Evolutionary conservation across 2,329 filamentous ascomycete species (phyloP).

Genomic region (Microsporum ferrugineum): DNA sequence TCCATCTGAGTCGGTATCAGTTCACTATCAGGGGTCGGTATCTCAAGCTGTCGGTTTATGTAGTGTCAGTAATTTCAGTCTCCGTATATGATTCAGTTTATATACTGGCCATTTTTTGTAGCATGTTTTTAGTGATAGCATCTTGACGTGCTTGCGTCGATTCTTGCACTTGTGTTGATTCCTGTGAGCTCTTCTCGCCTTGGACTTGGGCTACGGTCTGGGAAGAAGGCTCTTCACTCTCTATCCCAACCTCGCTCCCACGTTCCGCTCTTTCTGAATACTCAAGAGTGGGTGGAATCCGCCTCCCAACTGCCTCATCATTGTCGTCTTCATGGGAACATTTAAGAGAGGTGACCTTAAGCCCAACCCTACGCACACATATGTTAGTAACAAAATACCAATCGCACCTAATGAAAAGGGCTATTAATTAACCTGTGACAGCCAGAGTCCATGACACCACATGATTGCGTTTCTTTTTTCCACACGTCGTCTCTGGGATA

Average conservation of each 20-base stretch:
- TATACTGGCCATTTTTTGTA: conserved; percentile 25
- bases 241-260: conserved; percentile 21
- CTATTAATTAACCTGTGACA: conserved; percentile 27
- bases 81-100: background rate
- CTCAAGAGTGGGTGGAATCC: conserved; percentile 23
- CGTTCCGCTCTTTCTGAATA: conserved; percentile 20
- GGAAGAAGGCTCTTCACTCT: background rate
- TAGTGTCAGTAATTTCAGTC: background rate
- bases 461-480: conserved; percentile 25
- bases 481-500: conserved; percentile 31
- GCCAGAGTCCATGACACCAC: conserved; percentile 27
- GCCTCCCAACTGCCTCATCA: conserved; percentile 12
- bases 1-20: conserved; percentile 23
- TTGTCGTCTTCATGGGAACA: conserved; percentile 20
- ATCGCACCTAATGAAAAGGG: background rate
- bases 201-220: background rate
- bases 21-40: conserved; percentile 15
- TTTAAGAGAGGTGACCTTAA: conserved; percentile 26
- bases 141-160: conserved; percentile 21
- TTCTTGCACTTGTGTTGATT: conserved; percentile 19
- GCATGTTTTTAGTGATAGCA: conserved; percentile 17
- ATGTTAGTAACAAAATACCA: conserved; percentile 7
- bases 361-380: conserved; percentile 21
- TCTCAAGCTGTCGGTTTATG: background rate
- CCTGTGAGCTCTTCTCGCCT: conserved; percentile 11